Percentiles rank a stretch among this genome's conserved stretches.
Evolutionary conservation across 768 basidiomycete genomes (phyloP).

Genomic region (Sutorius australiensis): DNA sequence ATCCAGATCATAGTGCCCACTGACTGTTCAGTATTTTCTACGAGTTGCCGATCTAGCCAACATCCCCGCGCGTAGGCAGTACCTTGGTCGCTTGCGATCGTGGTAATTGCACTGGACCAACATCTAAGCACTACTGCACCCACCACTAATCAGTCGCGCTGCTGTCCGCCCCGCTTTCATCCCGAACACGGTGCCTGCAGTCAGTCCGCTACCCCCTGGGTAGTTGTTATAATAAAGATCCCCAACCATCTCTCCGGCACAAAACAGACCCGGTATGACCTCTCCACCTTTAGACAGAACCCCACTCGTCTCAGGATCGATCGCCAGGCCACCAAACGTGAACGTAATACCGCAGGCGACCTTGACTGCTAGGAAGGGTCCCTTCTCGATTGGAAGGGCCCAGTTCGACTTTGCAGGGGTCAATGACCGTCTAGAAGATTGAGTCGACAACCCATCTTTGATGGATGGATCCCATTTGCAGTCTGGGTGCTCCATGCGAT

Average conservation of each 20-base stretch:
- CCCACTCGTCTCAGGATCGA: slow-evolving; percentile 51
- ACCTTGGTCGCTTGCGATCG: background rate
- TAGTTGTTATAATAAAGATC: slow-evolving; percentile 63
- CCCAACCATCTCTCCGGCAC: slow-evolving; percentile 67
- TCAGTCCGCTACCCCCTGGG: slow-evolving; percentile 66
- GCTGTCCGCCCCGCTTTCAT: slow-evolving; percentile 50
- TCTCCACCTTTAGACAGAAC: slow-evolving; percentile 43
- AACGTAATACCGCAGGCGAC: slow-evolving; percentile 70
- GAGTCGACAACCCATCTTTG: slow-evolving; percentile 59
- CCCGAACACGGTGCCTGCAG: slow-evolving; percentile 64
- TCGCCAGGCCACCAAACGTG: slow-evolving; percentile 65
- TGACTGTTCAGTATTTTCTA: too few species aligned
- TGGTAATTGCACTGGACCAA: background rate
- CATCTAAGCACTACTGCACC: background rate
- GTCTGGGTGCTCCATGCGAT: slow-evolving; percentile 33
- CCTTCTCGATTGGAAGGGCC: slow-evolving; percentile 52
- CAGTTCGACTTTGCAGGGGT: slow-evolving; percentile 61
- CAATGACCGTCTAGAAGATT: slow-evolving; percentile 36
- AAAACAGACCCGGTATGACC: slow-evolving; percentile 54
- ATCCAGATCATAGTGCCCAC: too few species aligned
- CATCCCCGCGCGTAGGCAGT: too few species aligned
- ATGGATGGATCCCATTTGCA: slow-evolving; percentile 57
- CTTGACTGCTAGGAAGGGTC: slow-evolving; percentile 62
- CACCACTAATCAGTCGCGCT: slow-evolving; percentile 24
- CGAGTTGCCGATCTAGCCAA: background rate